Evolutionary conservation across 2,329 filamentous ascomycete species (phyloP).

Genomic region (Lecanoromycetidae sp.): DNA sequence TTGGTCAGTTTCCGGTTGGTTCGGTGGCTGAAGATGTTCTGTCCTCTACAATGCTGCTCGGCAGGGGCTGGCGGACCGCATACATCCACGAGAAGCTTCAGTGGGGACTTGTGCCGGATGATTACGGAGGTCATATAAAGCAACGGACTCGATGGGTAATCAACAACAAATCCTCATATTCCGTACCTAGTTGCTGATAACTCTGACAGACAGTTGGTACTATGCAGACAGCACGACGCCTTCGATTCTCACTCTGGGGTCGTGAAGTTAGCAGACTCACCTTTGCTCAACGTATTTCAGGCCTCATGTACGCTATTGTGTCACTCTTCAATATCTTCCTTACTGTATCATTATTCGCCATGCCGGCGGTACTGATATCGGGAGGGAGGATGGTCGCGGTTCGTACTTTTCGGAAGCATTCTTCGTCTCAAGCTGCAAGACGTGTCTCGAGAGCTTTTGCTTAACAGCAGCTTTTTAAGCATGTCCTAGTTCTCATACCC

Average conservation of each 20-base stretch:
- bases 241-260: constrained; percentile 48
- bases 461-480: too few relatives aligned
- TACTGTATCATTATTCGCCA: constrained; percentile 41
- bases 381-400: constrained; percentile 47
- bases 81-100: constrained; percentile 26
- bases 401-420: too few relatives aligned
- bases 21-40: constrained; percentile 28
- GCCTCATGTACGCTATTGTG: constrained; percentile 45
- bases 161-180: constrained; percentile 15
- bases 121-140: constrained; percentile 26
- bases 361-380: constrained; percentile 40
- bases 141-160: constrained; percentile 30
- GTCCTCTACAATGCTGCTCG: constrained; percentile 25
- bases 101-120: constrained; percentile 26
- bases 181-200: not conserved
- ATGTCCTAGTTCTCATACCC: too few relatives aligned
- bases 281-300: constrained; percentile 45
- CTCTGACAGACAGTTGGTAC: constrained; percentile 24
- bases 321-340: constrained; percentile 46
- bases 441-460: too few relatives aligned
- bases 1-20: constrained; percentile 26
- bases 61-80: constrained; percentile 23
- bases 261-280: constrained; percentile 42
- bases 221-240: constrained; percentile 47
- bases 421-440: too few relatives aligned